Conservation (phyloP, 805 yeast genomes). For the Brettanomyces naardenensis region DNA sequence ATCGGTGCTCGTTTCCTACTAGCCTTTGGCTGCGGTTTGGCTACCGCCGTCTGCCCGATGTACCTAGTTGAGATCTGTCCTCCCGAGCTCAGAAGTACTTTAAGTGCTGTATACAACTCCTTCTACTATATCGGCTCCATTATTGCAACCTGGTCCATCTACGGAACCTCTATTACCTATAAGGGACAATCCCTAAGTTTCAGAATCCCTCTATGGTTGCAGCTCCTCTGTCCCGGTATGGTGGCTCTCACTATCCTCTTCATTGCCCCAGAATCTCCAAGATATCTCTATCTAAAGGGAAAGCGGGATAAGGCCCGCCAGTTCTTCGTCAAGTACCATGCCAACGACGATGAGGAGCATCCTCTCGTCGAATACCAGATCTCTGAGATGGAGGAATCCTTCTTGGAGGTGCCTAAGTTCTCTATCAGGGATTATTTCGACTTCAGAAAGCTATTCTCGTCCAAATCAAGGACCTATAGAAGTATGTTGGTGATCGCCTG, state of each 20-base stretch:
- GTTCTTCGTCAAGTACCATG: neutral
- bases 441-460: neutral
- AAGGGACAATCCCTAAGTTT: neutral
- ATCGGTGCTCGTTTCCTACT: neutral
- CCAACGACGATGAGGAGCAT: neutral
- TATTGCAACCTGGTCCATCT: neutral
- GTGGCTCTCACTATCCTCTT: neutral
- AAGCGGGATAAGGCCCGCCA: neutral
- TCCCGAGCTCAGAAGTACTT: neutral
- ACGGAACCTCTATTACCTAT: neutral
- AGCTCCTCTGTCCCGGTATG: neutral
- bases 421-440: neutral
- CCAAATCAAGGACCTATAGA: neutral
- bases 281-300: neutral
- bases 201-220: neutral
- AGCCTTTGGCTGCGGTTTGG: neutral
- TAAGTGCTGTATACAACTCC: neutral
- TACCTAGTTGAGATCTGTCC: neutral
- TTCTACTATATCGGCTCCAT: neutral
- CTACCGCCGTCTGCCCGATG: neutral
- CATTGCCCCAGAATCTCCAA: neutral
- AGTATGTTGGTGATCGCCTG: constrained; percentile 1
- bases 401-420: neutral
- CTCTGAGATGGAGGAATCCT: neutral
- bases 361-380: neutral